These are phyloP conservation scores for Suhomyces faveliae DNA, from an alignment of 805 yeast genomes.

Conservation along the genomic window DNA sequence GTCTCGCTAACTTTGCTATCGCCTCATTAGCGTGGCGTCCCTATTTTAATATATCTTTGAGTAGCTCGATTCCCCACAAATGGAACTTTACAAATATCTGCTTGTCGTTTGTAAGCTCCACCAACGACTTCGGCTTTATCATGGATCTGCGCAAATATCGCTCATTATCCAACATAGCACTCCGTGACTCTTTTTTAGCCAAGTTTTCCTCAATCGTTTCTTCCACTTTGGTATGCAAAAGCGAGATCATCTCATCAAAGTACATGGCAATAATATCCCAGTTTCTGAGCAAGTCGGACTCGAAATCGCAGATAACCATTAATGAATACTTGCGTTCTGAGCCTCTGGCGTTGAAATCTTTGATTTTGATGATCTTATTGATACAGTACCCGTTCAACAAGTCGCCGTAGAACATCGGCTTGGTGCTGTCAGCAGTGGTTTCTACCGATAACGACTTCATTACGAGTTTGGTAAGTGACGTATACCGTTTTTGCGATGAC, in stretches of 20 bases:
- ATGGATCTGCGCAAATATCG: conserved; percentile 55
- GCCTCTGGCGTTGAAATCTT: conserved; percentile 69
- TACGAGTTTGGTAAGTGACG: conserved; percentile 56
- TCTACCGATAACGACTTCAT: conserved; percentile 68
- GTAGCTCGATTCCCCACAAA: conserved; percentile 58
- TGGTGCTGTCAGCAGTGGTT: conserved; percentile 54
- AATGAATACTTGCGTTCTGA: conserved; percentile 67
- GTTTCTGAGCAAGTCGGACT: conserved; percentile 47
- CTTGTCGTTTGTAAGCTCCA: conserved; percentile 54
- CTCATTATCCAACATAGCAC: conserved; percentile 37
- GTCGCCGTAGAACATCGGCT: conserved; percentile 66
- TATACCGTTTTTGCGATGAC: conserved; percentile 43
- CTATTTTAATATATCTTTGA: conserved; percentile 29
- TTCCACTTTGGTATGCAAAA: conserved; percentile 17
- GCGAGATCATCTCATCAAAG: conserved; percentile 24
- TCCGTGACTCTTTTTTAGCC: conserved; percentile 25
- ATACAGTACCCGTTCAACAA: conserved; percentile 58
- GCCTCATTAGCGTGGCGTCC: too few species aligned
- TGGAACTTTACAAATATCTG: conserved; percentile 58
- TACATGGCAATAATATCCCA: conserved; percentile 52
- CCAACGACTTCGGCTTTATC: conserved; percentile 55
- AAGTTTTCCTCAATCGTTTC: conserved; percentile 10
- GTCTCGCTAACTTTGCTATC: too few species aligned
- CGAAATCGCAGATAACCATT: conserved; percentile 56
- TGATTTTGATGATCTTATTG: conserved; percentile 57